Evolutionary conservation across 2,329 filamentous ascomycete species (phyloP).

Genomic region (Aspergillus hortae): DNA sequence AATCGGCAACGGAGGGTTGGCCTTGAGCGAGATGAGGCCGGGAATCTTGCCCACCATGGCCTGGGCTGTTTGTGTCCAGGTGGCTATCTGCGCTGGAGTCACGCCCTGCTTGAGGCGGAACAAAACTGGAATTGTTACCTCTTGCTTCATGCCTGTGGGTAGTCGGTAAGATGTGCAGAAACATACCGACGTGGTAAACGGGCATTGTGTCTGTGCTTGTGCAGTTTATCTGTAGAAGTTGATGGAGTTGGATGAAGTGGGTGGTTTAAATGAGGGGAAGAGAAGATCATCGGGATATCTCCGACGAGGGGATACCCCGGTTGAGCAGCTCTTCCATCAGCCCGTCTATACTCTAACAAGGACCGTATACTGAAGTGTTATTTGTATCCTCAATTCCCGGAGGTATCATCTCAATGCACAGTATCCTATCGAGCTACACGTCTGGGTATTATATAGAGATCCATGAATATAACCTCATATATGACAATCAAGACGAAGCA

Average conservation of each 20-base stretch:
- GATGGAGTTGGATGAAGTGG: neutral
- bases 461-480: neutral
- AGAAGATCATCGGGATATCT: slow-evolving; percentile 1
- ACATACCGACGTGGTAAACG: slow-evolving; percentile 40
- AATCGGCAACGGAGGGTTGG: slow-evolving; percentile 35
- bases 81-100: slow-evolving; percentile 28
- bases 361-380: too few relatives aligned
- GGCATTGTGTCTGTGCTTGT: slow-evolving; percentile 25
- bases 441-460: neutral
- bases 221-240: neutral
- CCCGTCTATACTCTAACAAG: too few relatives aligned
- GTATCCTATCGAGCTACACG: too few relatives aligned
- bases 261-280: neutral
- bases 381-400: too few relatives aligned
- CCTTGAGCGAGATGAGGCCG: slow-evolving; percentile 36
- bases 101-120: slow-evolving; percentile 42
- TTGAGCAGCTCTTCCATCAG: too few relatives aligned
- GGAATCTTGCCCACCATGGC: slow-evolving; percentile 44
- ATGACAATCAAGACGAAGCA: neutral
- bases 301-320: neutral
- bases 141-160: too few relatives aligned
- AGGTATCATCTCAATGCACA: too few relatives aligned
- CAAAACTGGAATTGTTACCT: slow-evolving; percentile 30
- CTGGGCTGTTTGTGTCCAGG: slow-evolving; percentile 28
- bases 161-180: neutral